Base-by-base conservation (phyloP, 352 stramenopile species). In the Sclerospora graminicola region DNA sequence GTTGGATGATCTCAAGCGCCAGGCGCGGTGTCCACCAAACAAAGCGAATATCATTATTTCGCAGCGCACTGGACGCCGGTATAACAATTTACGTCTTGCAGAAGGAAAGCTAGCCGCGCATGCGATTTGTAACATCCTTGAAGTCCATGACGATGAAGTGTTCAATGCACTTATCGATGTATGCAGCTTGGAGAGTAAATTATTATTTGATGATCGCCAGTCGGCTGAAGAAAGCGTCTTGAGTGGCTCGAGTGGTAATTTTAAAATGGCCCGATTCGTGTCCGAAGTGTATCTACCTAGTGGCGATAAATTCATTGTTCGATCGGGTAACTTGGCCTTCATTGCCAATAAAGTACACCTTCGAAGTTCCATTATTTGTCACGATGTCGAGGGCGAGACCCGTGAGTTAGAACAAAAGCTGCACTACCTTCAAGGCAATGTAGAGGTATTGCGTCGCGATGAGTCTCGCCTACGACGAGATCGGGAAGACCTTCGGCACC, bases 91-190 rank as follows among this genome's bases (percentile, higher is more conserved):
- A 19, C 70, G 69, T 8, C 15, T 88, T 0, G 63, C 77, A 4
- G 66, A 81, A 21, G 75, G 75, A 5, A 35, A 54, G 6, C 51
- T 89, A 2, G 57, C 54, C 0, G 33, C 41, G n/a, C 75, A 89
- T 31, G 67, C 77, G 8, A 84, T 92, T 41, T 83, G 68, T 48
- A 89, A 84, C 39, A 68, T 89, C 31, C 35, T 92, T 1, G 70
- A 88, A 34, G 66, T 92, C 8, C 72, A 54, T 13, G 47, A 89
- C 23, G 62, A 83, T 34, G 70, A 92, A 23, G 80, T 89, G 4
- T 92, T 87, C 40, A 92, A 92, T 38, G 75, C 75, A 30, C 49
- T 92, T 2, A 48, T 92, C 5, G 80, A 92, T 45, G 66, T 86
- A 5, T 84, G 77, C 48, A 82, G 60, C 38, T 86, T 69, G 1